Evolutionary conservation across 257 asterid genomes (phyloP), one percentile per base, ranked within the genome.

Genomic region (Nicotiana benthamiana): DNA sequence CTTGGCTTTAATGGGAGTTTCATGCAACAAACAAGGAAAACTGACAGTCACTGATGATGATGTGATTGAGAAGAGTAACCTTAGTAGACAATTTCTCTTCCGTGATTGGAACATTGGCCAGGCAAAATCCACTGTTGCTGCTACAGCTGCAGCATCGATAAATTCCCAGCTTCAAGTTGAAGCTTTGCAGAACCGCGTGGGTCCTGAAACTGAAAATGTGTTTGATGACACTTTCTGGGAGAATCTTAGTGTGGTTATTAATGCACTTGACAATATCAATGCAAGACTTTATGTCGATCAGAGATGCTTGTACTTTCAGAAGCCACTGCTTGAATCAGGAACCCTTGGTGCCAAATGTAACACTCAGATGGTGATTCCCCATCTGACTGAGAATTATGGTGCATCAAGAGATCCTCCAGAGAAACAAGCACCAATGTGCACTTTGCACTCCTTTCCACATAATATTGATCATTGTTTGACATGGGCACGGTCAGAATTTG

Each of bases 361-460:
- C 76, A 94, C 97, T 6, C 98, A 94, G 84, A 90, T 92, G 97
- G 94, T 94, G 57, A 90, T 94, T 80, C 98, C 98, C n/a, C 97
- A 94, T 86, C 90, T 94, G 63, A 89, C 98, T 2, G 98, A 94
- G 77, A 94, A 94, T 74, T 94, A 94, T 82, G 98, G 98, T 56
- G 98, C 98, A 36, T 94, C 98, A 11, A 92, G 97, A 74, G 98
- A 92, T 79, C 98, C 98, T 53, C 97, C 97, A 8, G 98, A 94
- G 92, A 94, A 90, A 84, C 98, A 94, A 88, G 98, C 97, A 74
- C 98, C 98, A 43, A 94, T 94, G 97, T 94, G 98, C 82, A 94
- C 97, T 75, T 91, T 94, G 80, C 98, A 94, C 83, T 92, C 98
- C 32, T 94, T 94, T 84, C 98, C 98, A 0, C 98, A 94, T 86